Evolutionary conservation across 2,329 filamentous ascomycete genomes (phyloP).

Genomic region (Pseudopithomyces chartarum): DNA sequence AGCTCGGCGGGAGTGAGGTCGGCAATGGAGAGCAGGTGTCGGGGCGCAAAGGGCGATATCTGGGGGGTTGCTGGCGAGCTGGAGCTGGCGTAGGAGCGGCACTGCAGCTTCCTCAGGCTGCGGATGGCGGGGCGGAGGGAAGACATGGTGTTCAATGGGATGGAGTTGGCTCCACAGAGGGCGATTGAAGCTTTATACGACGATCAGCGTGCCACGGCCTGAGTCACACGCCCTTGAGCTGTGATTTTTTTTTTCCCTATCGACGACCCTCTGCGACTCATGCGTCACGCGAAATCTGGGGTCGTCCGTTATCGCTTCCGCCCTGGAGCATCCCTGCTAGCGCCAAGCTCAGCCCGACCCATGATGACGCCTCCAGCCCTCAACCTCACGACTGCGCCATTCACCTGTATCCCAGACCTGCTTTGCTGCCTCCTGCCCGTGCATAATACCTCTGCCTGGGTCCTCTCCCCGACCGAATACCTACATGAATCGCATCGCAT

Average conservation of each 20-base stretch:
- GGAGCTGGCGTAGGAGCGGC: slow-evolving; percentile 34
- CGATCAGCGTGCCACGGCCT: background rate
- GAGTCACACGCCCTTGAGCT: slow-evolving; percentile 25
- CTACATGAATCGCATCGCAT: slow-evolving; percentile 16
- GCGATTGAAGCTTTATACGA: slow-evolving; percentile 19
- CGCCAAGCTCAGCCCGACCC: background rate
- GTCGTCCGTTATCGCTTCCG: slow-evolving; percentile 9
- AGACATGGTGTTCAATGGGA: slow-evolving; percentile 32
- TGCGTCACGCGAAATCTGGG: slow-evolving; percentile 18
- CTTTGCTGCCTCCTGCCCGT: too few relatives aligned
- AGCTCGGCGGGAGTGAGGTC: slow-evolving; percentile 84
- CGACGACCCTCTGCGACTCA: slow-evolving; percentile 1
- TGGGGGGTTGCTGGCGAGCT: slow-evolving; percentile 40
- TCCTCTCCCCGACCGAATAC: background rate
- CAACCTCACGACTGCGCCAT: too few relatives aligned
- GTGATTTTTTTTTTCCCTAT: slow-evolving; percentile 11
- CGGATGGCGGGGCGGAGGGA: slow-evolving; percentile 37
- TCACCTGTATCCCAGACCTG: too few relatives aligned
- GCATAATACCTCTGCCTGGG: background rate
- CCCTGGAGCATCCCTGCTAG: slow-evolving; percentile 15
- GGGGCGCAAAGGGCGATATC: slow-evolving; percentile 66
- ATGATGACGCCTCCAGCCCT: too few relatives aligned
- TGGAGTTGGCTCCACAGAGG: background rate
- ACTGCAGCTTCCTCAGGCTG: slow-evolving; percentile 34
- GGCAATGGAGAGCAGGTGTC: slow-evolving; percentile 89